These are phyloP conservation scores for Artomyces pyxidatus DNA, from an alignment of 768 basidiomycete species.

Conservation along the genomic window DNA sequence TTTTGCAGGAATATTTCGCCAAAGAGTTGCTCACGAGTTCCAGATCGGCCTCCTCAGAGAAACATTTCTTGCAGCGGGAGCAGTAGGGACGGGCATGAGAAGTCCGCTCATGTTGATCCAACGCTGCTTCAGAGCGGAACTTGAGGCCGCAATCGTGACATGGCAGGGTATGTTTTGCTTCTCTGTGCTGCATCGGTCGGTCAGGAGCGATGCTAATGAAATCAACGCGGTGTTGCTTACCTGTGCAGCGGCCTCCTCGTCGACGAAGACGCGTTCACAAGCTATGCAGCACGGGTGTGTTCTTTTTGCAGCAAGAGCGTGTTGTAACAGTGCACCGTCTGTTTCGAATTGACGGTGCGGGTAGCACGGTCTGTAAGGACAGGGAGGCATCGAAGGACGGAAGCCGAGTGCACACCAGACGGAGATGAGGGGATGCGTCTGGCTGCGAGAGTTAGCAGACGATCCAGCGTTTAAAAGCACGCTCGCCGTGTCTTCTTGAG, in stretches of 20 bases:
- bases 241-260: neutral
- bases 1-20: neutral
- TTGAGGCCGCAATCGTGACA: conserved; percentile 8
- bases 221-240: neutral
- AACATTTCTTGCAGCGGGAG: conserved; percentile 5
- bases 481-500: neutral
- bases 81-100: conserved; percentile 9
- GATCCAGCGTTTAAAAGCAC: neutral
- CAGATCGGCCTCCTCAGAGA: conserved; percentile 3
- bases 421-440: neutral
- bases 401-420: neutral
- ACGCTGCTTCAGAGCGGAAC: conserved; percentile 11
- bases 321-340: neutral
- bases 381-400: neutral
- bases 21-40: conserved; percentile 7
- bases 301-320: neutral
- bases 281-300: neutral
- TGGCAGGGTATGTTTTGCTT: conserved; percentile 11
- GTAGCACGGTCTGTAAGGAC: neutral
- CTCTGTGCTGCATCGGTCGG: conserved; percentile 3
- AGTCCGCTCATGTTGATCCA: conserved; percentile 13
- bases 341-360: neutral
- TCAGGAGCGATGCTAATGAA: neutral
- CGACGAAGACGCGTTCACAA: neutral
- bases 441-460: neutral